Evolutionary conservation across 306 rosid species (phyloP), one percentile per base, ranked within the genome.

Genomic region (Malus orientalis): DNA sequence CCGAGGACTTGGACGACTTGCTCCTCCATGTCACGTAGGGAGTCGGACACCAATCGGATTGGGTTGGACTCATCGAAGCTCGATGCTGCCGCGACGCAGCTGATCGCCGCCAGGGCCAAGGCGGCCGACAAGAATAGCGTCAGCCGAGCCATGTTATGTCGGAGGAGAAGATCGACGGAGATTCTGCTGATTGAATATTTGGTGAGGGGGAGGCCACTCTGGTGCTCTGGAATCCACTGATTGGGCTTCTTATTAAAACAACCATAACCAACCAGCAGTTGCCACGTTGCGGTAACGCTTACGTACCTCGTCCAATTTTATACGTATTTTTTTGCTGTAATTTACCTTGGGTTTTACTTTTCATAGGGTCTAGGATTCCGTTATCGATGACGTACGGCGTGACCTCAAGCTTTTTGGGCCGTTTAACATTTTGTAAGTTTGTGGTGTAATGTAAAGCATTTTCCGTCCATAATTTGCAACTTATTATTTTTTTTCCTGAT

Each of bases 41-140:
- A 77, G 67, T 89, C 92, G 6, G 97, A 79, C 0, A 77, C 92
- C 79, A 89, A 40, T 5, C 86, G 81, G 75, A 95, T 90, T 12
- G 96, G 97, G 51, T 95, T 95, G 54, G 93, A 70, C 22, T 91
- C 97, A 2, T 90, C 91, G 85, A 92, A 89, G 83, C 53, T 84
- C 18, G 89, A 78, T 33, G 69, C 92, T 19, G 85, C 81, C 7
- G 82, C 91, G 49, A 80, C 88, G 80, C 60, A 85, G 83, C 36
- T 70, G 6, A 84, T 75, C 20, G 88, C 19, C n/a, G 20, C 38
- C 22, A 60, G 40, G 12, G 61, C 22, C 12, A 90, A 33, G 40
- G 88, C 77, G 30, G 88, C 77, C 60, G 80, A 79, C 49, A 80
- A 69, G 29, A 78, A 33, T 22, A 82, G 45, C 49, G 75, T 55